Conservation (phyloP, 2,329 filamentous ascomycete species). For the Exophiala sp. region DNA sequence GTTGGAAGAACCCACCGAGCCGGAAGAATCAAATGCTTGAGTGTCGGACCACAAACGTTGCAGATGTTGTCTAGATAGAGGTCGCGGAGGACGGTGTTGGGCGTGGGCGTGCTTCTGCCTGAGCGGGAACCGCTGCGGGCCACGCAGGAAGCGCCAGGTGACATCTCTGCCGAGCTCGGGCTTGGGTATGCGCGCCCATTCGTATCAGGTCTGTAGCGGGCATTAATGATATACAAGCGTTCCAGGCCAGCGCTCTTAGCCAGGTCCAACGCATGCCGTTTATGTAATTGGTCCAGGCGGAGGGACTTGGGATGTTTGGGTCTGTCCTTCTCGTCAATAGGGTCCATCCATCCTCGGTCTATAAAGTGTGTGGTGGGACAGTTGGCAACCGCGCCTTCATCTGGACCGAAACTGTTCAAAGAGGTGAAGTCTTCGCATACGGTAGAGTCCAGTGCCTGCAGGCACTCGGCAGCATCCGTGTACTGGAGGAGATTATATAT, state of each 20-base stretch:
- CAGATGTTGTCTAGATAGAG: constrained; percentile 50
- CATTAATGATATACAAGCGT: constrained; percentile 48
- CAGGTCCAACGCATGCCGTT: constrained; percentile 42
- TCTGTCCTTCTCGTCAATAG: constrained; percentile 30
- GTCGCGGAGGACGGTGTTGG: constrained; percentile 36
- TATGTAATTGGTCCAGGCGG: constrained; percentile 45
- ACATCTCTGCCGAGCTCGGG: constrained; percentile 19
- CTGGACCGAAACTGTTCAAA: constrained; percentile 48
- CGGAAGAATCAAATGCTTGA: constrained; percentile 53
- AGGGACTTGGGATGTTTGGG: constrained; percentile 41
- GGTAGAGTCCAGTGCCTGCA: constrained; percentile 39
- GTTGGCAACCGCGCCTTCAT: constrained; percentile 35
- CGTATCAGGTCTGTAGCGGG: constrained; percentile 14
- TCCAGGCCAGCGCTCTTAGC: constrained; percentile 43
- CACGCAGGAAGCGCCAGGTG: constrained; percentile 29
- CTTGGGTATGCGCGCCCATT: constrained; percentile 3
- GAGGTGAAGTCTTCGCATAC: constrained; percentile 47
- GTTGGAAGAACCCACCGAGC: constrained; percentile 51
- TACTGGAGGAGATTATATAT: constrained; percentile 54
- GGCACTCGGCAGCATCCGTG: constrained; percentile 45
- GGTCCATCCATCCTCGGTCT: constrained; percentile 48
- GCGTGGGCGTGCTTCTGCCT: constrained; percentile 25
- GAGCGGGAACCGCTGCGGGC: constrained; percentile 5
- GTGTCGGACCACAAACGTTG: constrained; percentile 45
- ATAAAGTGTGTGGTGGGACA: constrained; percentile 45